These are phyloP conservation scores for Pilobolus umbonatus DNA, from an alignment of 192 early-diverging fungal genomes.

Conservation along the genomic window DNA sequence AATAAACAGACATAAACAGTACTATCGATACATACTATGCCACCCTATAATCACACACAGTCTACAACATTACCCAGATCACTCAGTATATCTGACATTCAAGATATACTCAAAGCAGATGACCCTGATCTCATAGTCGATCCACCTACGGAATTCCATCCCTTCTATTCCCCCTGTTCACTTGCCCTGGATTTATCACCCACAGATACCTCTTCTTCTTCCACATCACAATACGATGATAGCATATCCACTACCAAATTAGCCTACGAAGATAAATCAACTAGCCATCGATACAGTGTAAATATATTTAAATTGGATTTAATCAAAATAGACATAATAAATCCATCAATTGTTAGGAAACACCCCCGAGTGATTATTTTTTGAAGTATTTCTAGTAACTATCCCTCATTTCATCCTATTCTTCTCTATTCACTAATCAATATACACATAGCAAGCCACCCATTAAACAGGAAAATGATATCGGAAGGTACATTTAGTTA, in stretches of 20 bases:
- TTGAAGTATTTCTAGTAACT: not conserved
- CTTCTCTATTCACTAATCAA: not conserved
- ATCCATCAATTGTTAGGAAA: not conserved
- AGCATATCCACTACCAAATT: not conserved
- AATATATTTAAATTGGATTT: too few species aligned
- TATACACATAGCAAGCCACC: not conserved
- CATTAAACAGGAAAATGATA: not conserved
- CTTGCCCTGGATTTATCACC: not conserved
- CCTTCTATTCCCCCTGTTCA: not conserved
- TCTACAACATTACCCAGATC: not conserved
- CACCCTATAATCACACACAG: too few species aligned
- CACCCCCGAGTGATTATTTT: too few species aligned
- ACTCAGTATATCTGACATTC: not conserved
- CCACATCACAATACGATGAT: constrained; percentile 11
- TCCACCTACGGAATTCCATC: not conserved
- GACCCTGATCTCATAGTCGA: not conserved
- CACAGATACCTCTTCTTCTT: not conserved
- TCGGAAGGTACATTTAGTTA: not conserved
- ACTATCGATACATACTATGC: too few species aligned
- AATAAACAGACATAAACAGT: too few species aligned
- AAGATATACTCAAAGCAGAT: not conserved
- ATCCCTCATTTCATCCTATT: not conserved
- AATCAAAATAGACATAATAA: too few species aligned
- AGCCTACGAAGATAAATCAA: not conserved
- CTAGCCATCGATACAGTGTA: too few species aligned